Conservation (phyloP, 805 yeast species). For the Sporopachydermia lactativora region DNA sequence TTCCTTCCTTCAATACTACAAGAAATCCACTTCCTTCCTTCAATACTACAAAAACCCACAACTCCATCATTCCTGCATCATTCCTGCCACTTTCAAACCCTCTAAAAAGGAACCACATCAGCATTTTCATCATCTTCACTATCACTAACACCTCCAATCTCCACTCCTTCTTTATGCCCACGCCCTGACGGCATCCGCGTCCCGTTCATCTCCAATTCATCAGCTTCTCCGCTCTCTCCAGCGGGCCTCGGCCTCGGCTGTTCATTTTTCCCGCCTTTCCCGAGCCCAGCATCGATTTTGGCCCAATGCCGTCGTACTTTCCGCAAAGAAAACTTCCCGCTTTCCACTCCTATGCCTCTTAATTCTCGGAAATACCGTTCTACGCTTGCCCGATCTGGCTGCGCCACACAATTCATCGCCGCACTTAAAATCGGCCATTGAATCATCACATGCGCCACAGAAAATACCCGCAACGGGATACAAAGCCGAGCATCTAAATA, state of each 20-base stretch:
- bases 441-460: slow-evolving; percentile 1
- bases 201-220: not conserved
- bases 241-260: too few relatives aligned
- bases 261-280: not conserved
- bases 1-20: too few relatives aligned
- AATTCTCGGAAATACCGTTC: not conserved
- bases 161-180: not conserved
- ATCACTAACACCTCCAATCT: too few relatives aligned
- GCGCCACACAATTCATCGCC: not conserved
- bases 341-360: not conserved
- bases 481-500: not conserved
- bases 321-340: not conserved
- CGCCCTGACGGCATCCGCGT: not conserved
- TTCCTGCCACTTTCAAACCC: too few relatives aligned
- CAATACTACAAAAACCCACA: too few relatives aligned
- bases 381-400: not conserved
- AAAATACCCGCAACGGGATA: not conserved
- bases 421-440: slow-evolving; percentile 1
- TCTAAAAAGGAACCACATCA: not conserved
- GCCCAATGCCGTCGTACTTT: slow-evolving; percentile 1
- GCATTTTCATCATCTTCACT: not conserved
- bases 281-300: not conserved
- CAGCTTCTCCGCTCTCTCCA: not conserved
- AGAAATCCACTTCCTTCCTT: too few relatives aligned
- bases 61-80: too few relatives aligned